Evolutionary conservation across 2,329 filamentous ascomycete genomes (phyloP).

Genomic region (Trichoderma sp.): DNA sequence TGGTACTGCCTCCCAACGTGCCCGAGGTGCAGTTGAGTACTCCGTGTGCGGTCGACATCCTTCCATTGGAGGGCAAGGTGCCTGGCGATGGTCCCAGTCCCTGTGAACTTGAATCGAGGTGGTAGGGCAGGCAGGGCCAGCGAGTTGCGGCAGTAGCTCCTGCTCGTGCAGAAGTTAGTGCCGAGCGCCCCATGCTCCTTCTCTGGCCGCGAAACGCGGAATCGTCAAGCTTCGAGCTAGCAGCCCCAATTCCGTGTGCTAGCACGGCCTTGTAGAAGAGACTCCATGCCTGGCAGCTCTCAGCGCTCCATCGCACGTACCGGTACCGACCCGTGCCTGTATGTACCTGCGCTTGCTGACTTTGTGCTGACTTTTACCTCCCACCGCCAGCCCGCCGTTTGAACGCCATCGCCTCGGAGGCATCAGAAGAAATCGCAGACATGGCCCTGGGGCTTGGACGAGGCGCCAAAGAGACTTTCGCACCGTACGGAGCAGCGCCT

Average conservation of each 20-base stretch:
- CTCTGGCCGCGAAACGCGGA: constrained; percentile 18
- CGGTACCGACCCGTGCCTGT: neutral
- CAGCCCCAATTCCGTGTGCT: neutral
- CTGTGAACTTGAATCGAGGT: too few species aligned
- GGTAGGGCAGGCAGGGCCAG: neutral
- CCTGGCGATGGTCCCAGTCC: too few species aligned
- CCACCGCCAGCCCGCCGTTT: constrained; percentile 5
- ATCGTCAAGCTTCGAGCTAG: constrained; percentile 18
- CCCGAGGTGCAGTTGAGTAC: too few species aligned
- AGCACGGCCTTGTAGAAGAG: neutral
- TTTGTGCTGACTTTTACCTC: neutral
- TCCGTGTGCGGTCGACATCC: too few species aligned
- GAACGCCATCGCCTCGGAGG: neutral
- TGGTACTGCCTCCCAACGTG: neutral
- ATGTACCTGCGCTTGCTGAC: neutral
- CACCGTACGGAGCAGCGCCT: constrained; percentile 27
- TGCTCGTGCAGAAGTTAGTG: constrained; percentile 22
- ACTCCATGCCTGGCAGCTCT: neutral
- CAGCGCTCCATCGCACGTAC: neutral
- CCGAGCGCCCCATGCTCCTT: constrained; percentile 13
- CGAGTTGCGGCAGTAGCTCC: constrained; percentile 5
- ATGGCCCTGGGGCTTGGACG: neutral
- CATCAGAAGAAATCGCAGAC: neutral
- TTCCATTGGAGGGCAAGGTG: neutral
- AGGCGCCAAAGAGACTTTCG: constrained; percentile 26